A percentile compares a stretch with the other conserved stretches of the same genome.
Evolutionary conservation across 164 flowering plant species (phyloP).

Genomic region (Vitis riparia): DNA sequence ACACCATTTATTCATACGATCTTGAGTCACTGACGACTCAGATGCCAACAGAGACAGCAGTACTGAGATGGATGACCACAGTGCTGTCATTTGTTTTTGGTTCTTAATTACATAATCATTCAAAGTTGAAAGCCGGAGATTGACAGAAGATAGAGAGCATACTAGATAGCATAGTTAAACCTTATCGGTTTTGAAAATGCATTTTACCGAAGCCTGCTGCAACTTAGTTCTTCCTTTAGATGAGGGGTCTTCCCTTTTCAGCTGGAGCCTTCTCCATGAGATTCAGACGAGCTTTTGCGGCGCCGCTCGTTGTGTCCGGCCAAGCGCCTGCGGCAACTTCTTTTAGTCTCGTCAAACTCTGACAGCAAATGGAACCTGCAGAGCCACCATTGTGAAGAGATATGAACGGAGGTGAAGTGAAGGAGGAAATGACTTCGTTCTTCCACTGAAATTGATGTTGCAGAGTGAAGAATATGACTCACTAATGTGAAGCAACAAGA

Average conservation of each 20-base stretch:
- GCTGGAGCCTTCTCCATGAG: constrained; percentile 43
- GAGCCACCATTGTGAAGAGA: not conserved
- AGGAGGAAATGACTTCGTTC: no score
- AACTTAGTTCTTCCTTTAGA: not conserved
- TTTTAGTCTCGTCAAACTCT: constrained; percentile 82
- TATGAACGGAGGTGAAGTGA: no score
- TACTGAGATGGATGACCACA: no score
- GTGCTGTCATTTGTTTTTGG: no score
- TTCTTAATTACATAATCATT: no score
- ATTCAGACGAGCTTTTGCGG: constrained; percentile 57
- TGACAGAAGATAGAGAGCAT: constrained; percentile 98
- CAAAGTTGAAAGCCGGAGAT: not conserved
- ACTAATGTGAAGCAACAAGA: no score
- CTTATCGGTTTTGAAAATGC: constrained; percentile 14
- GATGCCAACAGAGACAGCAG: no score
- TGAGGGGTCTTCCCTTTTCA: constrained; percentile 4
- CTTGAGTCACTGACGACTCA: no score
- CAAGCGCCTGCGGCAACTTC: constrained; percentile 85
- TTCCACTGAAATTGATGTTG: no score
- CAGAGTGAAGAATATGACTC: no score
- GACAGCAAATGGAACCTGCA: constrained; percentile 80
- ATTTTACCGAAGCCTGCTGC: not conserved
- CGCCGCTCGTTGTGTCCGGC: constrained; percentile 94
- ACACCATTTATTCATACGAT: no score
- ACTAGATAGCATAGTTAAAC: constrained; percentile 18